phyloP scores from a whole-genome alignment of 2,329 filamentous ascomycete genomes.

The Ceratocystis papillata region DNA sequence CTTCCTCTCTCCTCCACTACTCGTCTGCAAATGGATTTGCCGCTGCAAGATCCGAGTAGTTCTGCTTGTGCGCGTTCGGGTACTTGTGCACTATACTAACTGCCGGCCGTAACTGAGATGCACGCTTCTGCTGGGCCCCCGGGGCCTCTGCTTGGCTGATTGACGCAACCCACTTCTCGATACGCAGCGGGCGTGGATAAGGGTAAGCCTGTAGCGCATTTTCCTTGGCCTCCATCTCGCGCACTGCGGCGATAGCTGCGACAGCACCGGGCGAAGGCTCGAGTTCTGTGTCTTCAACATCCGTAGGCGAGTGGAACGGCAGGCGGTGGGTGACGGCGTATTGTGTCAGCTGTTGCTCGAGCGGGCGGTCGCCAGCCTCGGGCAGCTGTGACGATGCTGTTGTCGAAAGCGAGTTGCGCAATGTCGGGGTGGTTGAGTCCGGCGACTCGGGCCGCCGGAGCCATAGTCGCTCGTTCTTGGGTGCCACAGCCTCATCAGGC shows the following conservation, averaged over 20 bases:
- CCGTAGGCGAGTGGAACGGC: constrained; percentile 16
- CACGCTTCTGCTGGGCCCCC: background rate
- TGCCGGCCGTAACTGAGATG: constrained; percentile 3
- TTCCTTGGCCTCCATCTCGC: background rate
- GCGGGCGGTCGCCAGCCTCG: background rate
- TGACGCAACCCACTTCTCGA: constrained; percentile 21
- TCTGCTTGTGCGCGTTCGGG: constrained; percentile 24
- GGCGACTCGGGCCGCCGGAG: constrained; percentile 17
- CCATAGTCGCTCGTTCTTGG: background rate
- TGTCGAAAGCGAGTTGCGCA: constrained; percentile 19
- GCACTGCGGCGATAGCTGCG: background rate
- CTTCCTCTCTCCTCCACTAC: background rate
- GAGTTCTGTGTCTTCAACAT: background rate
- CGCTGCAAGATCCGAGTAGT: constrained; percentile 25
- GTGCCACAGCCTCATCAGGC: constrained; percentile 11
- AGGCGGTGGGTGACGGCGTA: constrained; percentile 9
- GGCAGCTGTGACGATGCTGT: constrained; percentile 13
- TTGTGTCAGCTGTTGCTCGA: constrained; percentile 10
- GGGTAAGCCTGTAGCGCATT: background rate
- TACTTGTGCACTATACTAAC: constrained; percentile 24
- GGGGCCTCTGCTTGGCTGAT: constrained; percentile 14
- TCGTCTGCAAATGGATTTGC: constrained; percentile 23
- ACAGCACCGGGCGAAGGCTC: background rate
- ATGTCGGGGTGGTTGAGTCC: constrained; percentile 15
- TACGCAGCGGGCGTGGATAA: constrained; percentile 13